Conservation (phyloP, 139 green algal genomes). For the Picochlorum sp. region DNA sequence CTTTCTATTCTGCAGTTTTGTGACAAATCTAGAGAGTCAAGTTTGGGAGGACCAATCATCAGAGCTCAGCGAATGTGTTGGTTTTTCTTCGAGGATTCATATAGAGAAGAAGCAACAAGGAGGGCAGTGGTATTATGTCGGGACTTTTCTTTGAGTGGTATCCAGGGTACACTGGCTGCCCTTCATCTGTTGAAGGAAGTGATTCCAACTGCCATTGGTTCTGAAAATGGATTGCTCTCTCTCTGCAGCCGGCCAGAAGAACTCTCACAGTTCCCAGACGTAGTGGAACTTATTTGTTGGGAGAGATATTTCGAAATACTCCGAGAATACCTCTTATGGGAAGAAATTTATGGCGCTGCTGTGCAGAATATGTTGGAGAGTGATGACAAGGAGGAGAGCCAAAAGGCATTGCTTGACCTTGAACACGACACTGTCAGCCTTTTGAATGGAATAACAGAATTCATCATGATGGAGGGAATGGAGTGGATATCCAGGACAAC, state of each 20-base stretch:
- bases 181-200: constrained; percentile 16
- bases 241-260: not conserved
- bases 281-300: constrained; percentile 15
- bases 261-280: not conserved
- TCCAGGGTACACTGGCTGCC: constrained; percentile 12
- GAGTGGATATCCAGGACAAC: no score
- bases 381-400: not conserved
- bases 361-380: constrained; percentile 3
- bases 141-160: constrained; percentile 31
- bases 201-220: constrained; percentile 16
- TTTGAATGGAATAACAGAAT: constrained; percentile 1
- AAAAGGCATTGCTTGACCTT: constrained; percentile 5
- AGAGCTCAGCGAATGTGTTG: constrained; percentile 26
- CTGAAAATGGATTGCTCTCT: constrained; percentile 3
- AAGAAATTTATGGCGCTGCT: constrained; percentile 13
- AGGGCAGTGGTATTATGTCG: constrained; percentile 27
- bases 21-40: not conserved
- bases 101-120: not conserved
- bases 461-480: not conserved
- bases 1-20: constrained; percentile 13
- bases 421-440: constrained; percentile 17
- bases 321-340: constrained; percentile 21
- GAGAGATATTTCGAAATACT: constrained; percentile 18
- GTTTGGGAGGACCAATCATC: constrained; percentile 19
- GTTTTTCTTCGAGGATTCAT: constrained; percentile 25